Evolutionary conservation across 495 filamentous ascomycete species (phyloP).

Genomic region (Xylaria castorea): DNA sequence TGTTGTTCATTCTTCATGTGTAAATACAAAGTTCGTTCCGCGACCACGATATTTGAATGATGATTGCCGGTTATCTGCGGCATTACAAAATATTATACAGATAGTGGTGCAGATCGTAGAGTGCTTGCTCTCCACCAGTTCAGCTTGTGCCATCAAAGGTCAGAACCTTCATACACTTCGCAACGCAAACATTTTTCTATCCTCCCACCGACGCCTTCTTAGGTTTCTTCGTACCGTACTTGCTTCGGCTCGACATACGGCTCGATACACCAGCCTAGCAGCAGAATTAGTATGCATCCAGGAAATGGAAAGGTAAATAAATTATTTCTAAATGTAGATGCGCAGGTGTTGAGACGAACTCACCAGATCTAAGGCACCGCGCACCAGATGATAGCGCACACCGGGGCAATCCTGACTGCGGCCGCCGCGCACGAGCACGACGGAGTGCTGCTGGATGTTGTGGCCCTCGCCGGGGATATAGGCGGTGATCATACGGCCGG

Average conservation of each 20-base stretch:
- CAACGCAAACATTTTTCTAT: conserved; percentile 2
- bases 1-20: conserved; percentile 41
- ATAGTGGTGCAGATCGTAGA: conserved; percentile 4
- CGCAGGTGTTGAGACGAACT: conserved; percentile 41
- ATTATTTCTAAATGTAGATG: background rate
- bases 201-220: conserved; percentile 68
- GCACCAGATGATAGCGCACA: conserved; percentile 92
- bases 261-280: conserved; percentile 86
- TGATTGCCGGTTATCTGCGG: conserved; percentile 14
- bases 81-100: conserved; percentile 16
- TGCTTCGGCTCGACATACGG: conserved; percentile 82
- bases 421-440: conserved; percentile 91
- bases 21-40: conserved; percentile 42
- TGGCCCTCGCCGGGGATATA: conserved; percentile 98
- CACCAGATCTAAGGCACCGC: conserved; percentile 94
- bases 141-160: background rate
- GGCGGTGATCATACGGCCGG: conserved; percentile 81
- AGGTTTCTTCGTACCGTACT: conserved; percentile 99
- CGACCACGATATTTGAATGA: conserved; percentile 15
- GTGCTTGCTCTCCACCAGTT: background rate
- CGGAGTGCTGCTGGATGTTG: conserved; percentile 98
- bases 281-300: background rate
- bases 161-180: background rate
- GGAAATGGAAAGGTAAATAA: background rate
- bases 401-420: conserved; percentile 96